Conservation (phyloP, 306 rosid genomes). For the Lathyrus aphaca region DNA sequence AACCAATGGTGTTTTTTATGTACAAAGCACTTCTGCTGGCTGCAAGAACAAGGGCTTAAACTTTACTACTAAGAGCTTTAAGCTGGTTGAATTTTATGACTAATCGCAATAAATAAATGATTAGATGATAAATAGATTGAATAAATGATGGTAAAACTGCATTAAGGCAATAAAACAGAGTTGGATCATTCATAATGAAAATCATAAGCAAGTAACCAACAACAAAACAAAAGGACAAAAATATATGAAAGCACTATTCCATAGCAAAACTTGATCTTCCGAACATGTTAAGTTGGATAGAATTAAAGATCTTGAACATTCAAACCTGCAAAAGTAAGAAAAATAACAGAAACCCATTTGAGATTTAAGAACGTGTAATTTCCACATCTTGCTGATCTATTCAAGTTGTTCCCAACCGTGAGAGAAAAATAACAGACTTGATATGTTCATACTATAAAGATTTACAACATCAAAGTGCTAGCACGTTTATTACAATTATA, state of each 20-base stretch:
- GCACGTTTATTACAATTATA: neutral
- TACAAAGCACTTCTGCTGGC: neutral
- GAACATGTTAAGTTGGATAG: neutral
- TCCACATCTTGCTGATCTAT: too few species aligned
- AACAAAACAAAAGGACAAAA: neutral
- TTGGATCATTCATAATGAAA: neutral
- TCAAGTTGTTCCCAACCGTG: neutral
- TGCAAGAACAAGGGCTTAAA: neutral
- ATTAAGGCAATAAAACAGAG: slow-evolving; percentile 22
- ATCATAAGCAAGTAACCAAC: neutral
- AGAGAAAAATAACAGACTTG: neutral
- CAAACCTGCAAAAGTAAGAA: slow-evolving; percentile 66
- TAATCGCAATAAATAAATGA: neutral
- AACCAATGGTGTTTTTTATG: neutral
- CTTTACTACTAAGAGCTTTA: neutral
- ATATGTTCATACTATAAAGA: neutral
- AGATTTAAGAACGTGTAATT: too few species aligned
- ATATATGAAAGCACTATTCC: slow-evolving; percentile 1
- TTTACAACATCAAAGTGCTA: neutral
- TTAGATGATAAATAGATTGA: slow-evolving; percentile 7
- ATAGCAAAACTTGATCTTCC: slow-evolving; percentile 27
- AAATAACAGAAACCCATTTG: too few species aligned
- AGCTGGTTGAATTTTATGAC: neutral
- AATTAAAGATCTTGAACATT: slow-evolving; percentile 68
- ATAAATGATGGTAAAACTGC: neutral